A percentile compares a stretch with the other conserved stretches of the same genome.
These are phyloP conservation scores for Arxiozyma heterogenica DNA, from an alignment of 1,139 yeast genomes.

Conservation along the genomic window DNA sequence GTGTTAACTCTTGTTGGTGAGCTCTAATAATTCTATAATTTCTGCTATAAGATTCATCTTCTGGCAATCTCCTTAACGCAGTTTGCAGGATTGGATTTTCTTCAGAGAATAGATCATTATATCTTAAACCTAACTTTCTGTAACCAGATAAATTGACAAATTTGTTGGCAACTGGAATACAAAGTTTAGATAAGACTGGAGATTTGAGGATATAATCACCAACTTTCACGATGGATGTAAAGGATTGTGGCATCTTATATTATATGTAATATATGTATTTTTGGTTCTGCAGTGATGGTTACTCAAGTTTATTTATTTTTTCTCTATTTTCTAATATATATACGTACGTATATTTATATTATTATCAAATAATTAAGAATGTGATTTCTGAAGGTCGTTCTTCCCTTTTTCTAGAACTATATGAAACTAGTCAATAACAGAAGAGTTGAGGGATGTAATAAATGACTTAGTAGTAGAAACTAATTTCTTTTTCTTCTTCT, in stretches of 20 bases:
- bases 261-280: neutral
- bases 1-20: constrained; percentile 76
- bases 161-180: constrained; percentile 70
- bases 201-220: constrained; percentile 75
- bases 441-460: too few relatives aligned
- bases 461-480: too few relatives aligned
- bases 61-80: constrained; percentile 82
- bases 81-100: constrained; percentile 81
- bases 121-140: constrained; percentile 85
- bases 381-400: too few relatives aligned
- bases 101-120: constrained; percentile 79
- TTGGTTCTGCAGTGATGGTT: too few relatives aligned
- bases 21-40: constrained; percentile 87
- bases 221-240: constrained; percentile 73
- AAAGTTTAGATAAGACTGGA: constrained; percentile 65
- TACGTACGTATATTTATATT: neutral
- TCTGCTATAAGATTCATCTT: constrained; percentile 77
- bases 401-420: too few relatives aligned
- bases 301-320: too few relatives aligned
- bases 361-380: neutral
- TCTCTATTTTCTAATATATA: too few relatives aligned
- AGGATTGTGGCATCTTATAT: constrained; percentile 37
- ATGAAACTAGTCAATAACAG: too few relatives aligned
- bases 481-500: too few relatives aligned
- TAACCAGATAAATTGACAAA: constrained; percentile 75